A percentile compares a stretch with the other conserved stretches of the same genome.
These are phyloP conservation scores for Grosmannia serpens DNA, from an alignment of 2,329 filamentous ascomycete species.

Conservation along the genomic window DNA sequence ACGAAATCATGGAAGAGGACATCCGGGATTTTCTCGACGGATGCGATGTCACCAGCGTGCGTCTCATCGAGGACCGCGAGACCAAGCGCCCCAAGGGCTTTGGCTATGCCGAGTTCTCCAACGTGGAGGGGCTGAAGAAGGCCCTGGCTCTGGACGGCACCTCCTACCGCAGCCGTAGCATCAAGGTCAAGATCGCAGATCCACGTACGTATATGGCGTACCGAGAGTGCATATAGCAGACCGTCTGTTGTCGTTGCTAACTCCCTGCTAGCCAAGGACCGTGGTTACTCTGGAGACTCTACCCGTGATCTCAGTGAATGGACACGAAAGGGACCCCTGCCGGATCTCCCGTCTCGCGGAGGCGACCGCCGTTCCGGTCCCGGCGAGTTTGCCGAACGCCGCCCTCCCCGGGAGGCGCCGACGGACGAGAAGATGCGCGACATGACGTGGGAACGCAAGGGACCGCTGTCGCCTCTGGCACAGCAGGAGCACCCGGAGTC, in stretches of 20 bases:
- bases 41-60: constrained; percentile 80
- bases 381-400: constrained; percentile 51
- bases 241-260: background rate
- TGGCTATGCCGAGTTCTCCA: constrained; percentile 89
- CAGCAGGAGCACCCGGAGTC: constrained; percentile 36
- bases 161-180: constrained; percentile 76
- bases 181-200: constrained; percentile 92
- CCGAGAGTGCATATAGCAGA: background rate
- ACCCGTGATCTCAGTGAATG: constrained; percentile 77
- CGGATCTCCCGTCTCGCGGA: constrained; percentile 25
- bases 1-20: constrained; percentile 76
- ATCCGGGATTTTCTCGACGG: constrained; percentile 76
- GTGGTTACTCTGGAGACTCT: constrained; percentile 53
- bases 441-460: constrained; percentile 87
- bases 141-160: constrained; percentile 74
- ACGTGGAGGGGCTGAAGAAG: constrained; percentile 80
- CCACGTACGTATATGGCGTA: constrained; percentile 61
- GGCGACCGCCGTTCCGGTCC: constrained; percentile 33
- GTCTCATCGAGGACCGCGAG: constrained; percentile 93
- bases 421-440: constrained; percentile 67
- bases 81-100: constrained; percentile 94
- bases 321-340: constrained; percentile 74
- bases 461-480: constrained; percentile 66
- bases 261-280: constrained; percentile 61
- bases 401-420: constrained; percentile 55